Evolutionary conservation across 2,329 filamentous ascomycete species (phyloP).

Genomic region (Fusarium temperatum): DNA sequence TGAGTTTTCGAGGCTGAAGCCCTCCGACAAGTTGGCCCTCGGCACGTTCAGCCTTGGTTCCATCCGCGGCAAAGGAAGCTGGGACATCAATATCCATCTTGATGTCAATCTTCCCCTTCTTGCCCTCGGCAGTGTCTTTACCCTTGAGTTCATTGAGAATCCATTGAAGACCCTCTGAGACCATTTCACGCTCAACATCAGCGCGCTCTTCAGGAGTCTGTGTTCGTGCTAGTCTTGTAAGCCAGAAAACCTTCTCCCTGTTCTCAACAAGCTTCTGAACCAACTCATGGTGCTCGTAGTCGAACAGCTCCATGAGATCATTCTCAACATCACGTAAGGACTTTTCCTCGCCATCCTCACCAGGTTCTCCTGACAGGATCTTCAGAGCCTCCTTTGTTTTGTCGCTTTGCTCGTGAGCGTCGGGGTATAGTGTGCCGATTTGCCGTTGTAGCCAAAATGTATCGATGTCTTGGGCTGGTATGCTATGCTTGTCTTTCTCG

Average conservation of each 20-base stretch:
- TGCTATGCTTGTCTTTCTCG: constrained; percentile 65
- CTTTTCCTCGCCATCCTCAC: constrained; percentile 82
- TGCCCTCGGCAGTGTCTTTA: constrained; percentile 68
- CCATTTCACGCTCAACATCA: constrained; percentile 89
- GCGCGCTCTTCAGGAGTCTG: constrained; percentile 80
- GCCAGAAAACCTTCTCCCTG: constrained; percentile 94
- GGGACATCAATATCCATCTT: constrained; percentile 94
- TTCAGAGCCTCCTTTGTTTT: constrained; percentile 87
- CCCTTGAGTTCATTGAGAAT: constrained; percentile 90
- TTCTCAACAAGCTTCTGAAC: constrained; percentile 93
- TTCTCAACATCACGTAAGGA: constrained; percentile 94
- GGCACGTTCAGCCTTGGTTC: constrained; percentile 61
- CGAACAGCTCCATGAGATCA: constrained; percentile 97
- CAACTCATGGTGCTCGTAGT: constrained; percentile 94
- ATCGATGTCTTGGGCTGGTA: constrained; percentile 90
- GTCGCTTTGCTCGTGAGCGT: constrained; percentile 91
- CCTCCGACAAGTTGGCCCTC: constrained; percentile 81
- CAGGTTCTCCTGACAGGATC: constrained; percentile 80
- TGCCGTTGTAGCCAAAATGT: constrained; percentile 97
- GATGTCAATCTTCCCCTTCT: constrained; percentile 79
- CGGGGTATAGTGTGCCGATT: constrained; percentile 86
- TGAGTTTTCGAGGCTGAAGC: constrained; percentile 83
- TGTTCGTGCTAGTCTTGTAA: constrained; percentile 84
- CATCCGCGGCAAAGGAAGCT: constrained; percentile 62
- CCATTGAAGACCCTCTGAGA: constrained; percentile 83